phyloP scores from a whole-genome alignment of 768 basidiomycete species.

The Podaxis pistillaris region DNA sequence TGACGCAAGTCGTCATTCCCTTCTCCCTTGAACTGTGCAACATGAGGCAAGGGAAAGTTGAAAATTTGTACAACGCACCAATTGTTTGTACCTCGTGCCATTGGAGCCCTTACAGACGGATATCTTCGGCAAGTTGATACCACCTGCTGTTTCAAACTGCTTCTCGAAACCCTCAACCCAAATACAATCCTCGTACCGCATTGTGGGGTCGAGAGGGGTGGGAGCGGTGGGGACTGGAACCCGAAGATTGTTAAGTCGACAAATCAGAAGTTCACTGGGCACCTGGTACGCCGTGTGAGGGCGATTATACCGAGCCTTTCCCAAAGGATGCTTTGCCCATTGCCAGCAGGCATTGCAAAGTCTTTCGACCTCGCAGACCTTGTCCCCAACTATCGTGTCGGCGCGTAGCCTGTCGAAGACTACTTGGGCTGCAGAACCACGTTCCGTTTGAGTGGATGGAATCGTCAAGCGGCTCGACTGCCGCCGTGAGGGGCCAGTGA shows the following conservation, averaged over 20 bases:
- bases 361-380: constrained; percentile 52
- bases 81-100: constrained; percentile 67
- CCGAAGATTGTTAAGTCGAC: constrained; percentile 46
- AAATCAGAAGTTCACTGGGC: constrained; percentile 36
- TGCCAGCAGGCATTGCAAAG: constrained; percentile 67
- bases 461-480: constrained; percentile 44
- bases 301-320: constrained; percentile 24
- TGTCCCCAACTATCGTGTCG: constrained; percentile 34
- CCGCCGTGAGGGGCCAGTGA: constrained; percentile 29
- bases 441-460: constrained; percentile 50
- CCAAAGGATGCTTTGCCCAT: constrained; percentile 68
- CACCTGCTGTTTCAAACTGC: constrained; percentile 67
- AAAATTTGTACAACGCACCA: constrained; percentile 50
- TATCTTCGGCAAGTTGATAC: constrained; percentile 83
- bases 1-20: constrained; percentile 91
- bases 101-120: constrained; percentile 64
- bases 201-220: constrained; percentile 65
- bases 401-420: constrained; percentile 55
- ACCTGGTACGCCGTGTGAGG: constrained; percentile 22
- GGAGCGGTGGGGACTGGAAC: constrained; percentile 86
- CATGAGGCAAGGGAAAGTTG: background rate
- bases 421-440: constrained; percentile 60
- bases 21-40: constrained; percentile 82
- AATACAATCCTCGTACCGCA: constrained; percentile 67
- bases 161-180: constrained; percentile 64